phyloP scores from a whole-genome alignment of 1,284 basidiomycete species.

The Megacollybia platyphylla region DNA sequence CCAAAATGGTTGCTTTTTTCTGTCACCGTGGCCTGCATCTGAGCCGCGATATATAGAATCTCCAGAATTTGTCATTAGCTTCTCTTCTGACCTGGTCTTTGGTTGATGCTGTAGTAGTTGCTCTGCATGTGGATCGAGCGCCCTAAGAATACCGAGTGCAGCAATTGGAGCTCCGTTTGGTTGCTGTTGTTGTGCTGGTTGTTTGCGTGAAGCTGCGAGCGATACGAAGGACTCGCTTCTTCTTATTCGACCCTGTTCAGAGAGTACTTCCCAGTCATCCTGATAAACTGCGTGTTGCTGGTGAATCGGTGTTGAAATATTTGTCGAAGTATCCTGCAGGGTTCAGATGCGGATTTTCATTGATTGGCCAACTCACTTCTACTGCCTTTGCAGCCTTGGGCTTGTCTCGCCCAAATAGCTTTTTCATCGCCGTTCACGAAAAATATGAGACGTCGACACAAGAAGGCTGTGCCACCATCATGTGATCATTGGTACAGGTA shows the following conservation, averaged over 20 bases:
- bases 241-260: neutral
- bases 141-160: constrained; percentile 42
- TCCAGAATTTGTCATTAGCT: constrained; percentile 12
- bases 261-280: neutral
- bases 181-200: constrained; percentile 3
- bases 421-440: constrained; percentile 24
- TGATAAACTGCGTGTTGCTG: neutral
- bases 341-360: constrained; percentile 8
- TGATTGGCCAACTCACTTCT: constrained; percentile 9
- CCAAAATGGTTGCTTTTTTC: constrained; percentile 17
- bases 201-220: neutral
- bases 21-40: constrained; percentile 5
- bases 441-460: neutral
- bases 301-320: neutral
- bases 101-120: constrained; percentile 12
- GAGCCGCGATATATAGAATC: neutral
- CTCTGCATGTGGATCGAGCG: constrained; percentile 40
- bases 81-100: constrained; percentile 18
- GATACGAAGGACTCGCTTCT: neutral
- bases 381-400: constrained; percentile 19
- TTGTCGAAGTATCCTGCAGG: constrained; percentile 2
- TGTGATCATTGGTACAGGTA: neutral
- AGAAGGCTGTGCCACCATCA: no score
- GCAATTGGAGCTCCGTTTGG: constrained; percentile 9
- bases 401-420: constrained; percentile 37